Evolutionary conservation across 148 eudicot genomes (phyloP), one percentile per base, ranked within the genome.

Genomic region (Vaccinium myrtillus): DNA sequence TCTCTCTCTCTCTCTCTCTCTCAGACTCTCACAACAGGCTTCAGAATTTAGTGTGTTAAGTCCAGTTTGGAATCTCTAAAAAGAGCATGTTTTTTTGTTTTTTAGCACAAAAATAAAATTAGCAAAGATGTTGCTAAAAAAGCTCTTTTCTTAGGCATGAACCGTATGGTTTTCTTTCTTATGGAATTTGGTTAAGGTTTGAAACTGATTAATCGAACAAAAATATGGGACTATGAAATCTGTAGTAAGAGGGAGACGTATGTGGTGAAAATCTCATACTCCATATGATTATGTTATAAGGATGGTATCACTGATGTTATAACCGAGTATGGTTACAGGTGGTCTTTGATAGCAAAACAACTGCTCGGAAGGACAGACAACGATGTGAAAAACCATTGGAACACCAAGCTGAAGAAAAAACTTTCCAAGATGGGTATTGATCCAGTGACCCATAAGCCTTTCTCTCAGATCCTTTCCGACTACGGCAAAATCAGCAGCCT

Each of bases 391-490:
- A 96, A 94, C 86, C 91, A 94, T 87, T 96, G 98, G 99, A 96
- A 94, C 88, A 94, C 99, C 0, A 96, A 96, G 82, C 93, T 96
- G 30, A 94, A 92, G 85, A 96, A 96, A 90, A 96, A 93, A 90
- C 97, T 96, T 0, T 56, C 83, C 30, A 93, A 93, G 63, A 89
- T 93, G 92, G 97, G 95, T 53, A 96, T 96, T 6, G 99, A 96
- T 77, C 98, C 98, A 1, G 67, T 96, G 4, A 96, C 99, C 61
- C 99, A 94, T 80, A 94, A 96, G 84, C 98, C 99, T 75, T 84
- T 90, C 85, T 83, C 95, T 14, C 95, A 94, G 84, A 87, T 93
- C 80, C 84, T 94, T 70, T 87, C 92, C 10, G 99, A 96, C 58
- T 96, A 86, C 77, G 93, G 89, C 77, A 93, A 83, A 77, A 91